Percentiles rank a stretch among this genome's conserved stretches.
Conservation (phyloP, 2,329 filamentous ascomycete genomes). For the Lachnellula suecica region DNA sequence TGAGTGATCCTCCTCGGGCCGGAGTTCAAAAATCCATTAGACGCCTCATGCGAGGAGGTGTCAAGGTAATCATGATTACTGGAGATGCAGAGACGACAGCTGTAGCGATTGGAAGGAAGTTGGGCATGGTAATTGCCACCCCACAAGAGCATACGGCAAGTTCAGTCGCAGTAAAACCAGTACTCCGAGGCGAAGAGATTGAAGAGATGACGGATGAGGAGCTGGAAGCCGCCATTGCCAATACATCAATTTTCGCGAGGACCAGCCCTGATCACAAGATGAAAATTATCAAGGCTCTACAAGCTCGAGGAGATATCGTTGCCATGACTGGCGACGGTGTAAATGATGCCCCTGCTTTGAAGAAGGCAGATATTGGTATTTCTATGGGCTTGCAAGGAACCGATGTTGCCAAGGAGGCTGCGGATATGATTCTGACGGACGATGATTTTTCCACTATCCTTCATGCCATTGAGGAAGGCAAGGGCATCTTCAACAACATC, state of each 20-base stretch:
- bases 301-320: conserved; percentile 91
- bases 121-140: conserved; percentile 82
- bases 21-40: conserved; percentile 88
- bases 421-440: conserved; percentile 90
- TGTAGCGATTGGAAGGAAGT: conserved; percentile 85
- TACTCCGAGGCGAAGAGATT: conserved; percentile 87
- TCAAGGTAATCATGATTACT: conserved; percentile 99
- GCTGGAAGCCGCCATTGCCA: conserved; percentile 78
- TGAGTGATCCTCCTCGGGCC: conserved; percentile 93
- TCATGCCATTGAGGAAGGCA: conserved; percentile 95
- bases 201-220: conserved; percentile 87
- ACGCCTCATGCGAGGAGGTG: conserved; percentile 86
- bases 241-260: conserved; percentile 91
- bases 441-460: conserved; percentile 92
- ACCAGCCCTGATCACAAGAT: conserved; percentile 98
- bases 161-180: conserved; percentile 64
- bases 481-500: conserved; percentile 99
- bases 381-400: conserved; percentile 95
- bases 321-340: conserved; percentile 99
- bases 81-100: conserved; percentile 95
- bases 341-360: conserved; percentile 94
- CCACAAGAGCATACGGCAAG: conserved; percentile 51
- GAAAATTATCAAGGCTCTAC: conserved; percentile 90
- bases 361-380: conserved; percentile 97
- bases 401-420: conserved; percentile 93